Evolutionary conservation across 2,329 filamentous ascomycete genomes (phyloP).

Genomic region (Cercospora canescens): DNA sequence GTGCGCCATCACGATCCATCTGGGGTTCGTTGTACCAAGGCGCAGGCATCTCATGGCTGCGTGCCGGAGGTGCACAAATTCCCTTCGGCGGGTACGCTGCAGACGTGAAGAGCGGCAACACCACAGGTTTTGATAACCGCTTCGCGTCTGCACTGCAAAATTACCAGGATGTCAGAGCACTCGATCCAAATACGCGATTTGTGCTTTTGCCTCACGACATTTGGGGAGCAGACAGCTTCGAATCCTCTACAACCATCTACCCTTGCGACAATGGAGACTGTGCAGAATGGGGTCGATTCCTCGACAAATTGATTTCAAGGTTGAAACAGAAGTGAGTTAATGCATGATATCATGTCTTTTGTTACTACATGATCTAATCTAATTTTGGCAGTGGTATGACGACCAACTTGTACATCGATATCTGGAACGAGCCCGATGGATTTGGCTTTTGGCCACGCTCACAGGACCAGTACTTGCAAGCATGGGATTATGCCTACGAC

Average conservation of each 20-base stretch:
- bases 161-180: neutral
- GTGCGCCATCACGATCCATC: neutral
- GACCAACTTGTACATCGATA: neutral
- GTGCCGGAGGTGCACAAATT: neutral
- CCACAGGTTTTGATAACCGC: neutral
- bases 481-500: neutral
- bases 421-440: neutral
- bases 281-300: neutral
- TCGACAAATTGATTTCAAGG: neutral
- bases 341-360: neutral
- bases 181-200: neutral
- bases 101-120: slow-evolving; percentile 1
- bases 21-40: neutral
- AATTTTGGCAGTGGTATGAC: neutral
- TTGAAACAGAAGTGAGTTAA: neutral
- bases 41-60: neutral
- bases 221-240: neutral
- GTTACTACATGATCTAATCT: neutral
- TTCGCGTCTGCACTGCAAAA: neutral
- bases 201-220: neutral
- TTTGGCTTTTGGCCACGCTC: neutral
- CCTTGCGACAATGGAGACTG: neutral
- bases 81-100: neutral
- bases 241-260: neutral
- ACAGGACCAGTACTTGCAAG: neutral